A percentile compares a stretch with the other conserved stretches of the same genome.
Evolutionary conservation across 495 filamentous ascomycete species (phyloP).

Genomic region (Penicillium flavigenum): DNA sequence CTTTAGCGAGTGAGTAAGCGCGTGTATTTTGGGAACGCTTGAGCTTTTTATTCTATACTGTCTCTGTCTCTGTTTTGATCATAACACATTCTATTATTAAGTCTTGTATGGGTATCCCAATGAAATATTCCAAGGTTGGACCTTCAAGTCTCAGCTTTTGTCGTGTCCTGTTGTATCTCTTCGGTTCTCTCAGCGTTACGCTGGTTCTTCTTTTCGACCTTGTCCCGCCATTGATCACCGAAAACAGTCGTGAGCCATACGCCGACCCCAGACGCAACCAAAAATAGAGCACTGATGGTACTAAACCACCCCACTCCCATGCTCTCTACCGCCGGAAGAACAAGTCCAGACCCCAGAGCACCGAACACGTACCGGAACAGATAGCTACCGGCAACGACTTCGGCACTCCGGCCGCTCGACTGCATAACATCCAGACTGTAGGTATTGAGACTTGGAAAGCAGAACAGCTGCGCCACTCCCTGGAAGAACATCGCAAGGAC

Average conservation of each 20-base stretch:
- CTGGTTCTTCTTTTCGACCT: slow-evolving; percentile 43
- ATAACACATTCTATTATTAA: not conserved
- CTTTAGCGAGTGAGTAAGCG: not conserved
- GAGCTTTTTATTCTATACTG: not conserved
- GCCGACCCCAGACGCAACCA: slow-evolving; percentile 47
- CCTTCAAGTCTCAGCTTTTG: slow-evolving; percentile 18
- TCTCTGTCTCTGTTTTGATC: not conserved
- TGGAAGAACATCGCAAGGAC: slow-evolving; percentile 70
- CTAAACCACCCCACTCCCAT: slow-evolving; percentile 70
- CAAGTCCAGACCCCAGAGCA: slow-evolving; percentile 62
- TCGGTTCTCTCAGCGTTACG: slow-evolving; percentile 11
- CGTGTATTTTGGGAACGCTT: too few relatives aligned
- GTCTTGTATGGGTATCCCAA: not conserved
- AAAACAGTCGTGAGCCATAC: slow-evolving; percentile 50
- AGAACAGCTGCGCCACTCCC: slow-evolving; percentile 70
- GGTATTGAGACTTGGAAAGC: slow-evolving; percentile 70
- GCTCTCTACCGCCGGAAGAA: slow-evolving; percentile 61
- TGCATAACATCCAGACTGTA: slow-evolving; percentile 78
- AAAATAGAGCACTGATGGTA: slow-evolving; percentile 56
- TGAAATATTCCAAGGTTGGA: not conserved
- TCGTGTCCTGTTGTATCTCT: not conserved
- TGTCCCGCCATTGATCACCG: slow-evolving; percentile 55
- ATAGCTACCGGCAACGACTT: slow-evolving; percentile 74
- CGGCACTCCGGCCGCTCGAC: slow-evolving; percentile 51
- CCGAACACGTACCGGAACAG: slow-evolving; percentile 69